phyloP scores from a whole-genome alignment of 768 basidiomycete species.

The Fomitopsis pulvina region DNA sequence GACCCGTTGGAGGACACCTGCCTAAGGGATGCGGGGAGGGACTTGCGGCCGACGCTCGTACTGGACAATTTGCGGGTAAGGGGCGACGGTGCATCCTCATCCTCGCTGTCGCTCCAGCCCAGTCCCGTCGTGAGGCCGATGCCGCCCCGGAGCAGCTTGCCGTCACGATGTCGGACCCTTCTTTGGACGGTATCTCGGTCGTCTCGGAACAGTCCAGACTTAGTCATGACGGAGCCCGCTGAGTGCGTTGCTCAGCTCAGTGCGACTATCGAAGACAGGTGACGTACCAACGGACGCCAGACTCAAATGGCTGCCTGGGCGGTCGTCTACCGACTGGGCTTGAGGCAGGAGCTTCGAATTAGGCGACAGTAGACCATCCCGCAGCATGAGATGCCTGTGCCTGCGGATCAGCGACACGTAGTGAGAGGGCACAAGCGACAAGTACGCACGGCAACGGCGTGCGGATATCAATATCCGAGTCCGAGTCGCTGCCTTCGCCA shows the following conservation, averaged over 20 bases:
- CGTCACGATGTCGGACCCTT: conserved; percentile 31
- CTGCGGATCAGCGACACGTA: not conserved
- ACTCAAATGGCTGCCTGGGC: conserved; percentile 22
- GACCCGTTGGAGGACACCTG: conserved; percentile 15
- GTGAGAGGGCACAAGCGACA: not conserved
- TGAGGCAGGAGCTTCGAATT: conserved; percentile 32
- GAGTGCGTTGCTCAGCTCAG: not conserved
- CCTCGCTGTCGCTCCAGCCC: conserved; percentile 39
- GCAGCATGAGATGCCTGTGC: conserved; percentile 31
- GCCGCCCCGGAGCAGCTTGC: conserved; percentile 29
- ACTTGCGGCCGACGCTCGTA: conserved; percentile 15
- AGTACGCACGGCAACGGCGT: conserved; percentile 32
- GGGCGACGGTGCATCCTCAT: conserved; percentile 34
- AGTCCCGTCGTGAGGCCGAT: conserved; percentile 36
- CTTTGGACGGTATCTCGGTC: conserved; percentile 29
- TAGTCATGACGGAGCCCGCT: conserved; percentile 24
- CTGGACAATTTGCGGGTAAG: conserved; percentile 29
- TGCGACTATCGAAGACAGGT: not conserved
- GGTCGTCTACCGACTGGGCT: conserved; percentile 8
- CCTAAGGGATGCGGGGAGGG: conserved; percentile 14
- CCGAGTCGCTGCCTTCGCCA: conserved; percentile 24
- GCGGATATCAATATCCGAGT: conserved; percentile 32
- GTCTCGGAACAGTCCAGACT: conserved; percentile 30
- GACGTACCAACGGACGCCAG: not conserved
- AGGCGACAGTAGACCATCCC: conserved; percentile 33